Evolutionary conservation across 345 rosid species (phyloP).

Genomic region (Gossypium stocksii): DNA sequence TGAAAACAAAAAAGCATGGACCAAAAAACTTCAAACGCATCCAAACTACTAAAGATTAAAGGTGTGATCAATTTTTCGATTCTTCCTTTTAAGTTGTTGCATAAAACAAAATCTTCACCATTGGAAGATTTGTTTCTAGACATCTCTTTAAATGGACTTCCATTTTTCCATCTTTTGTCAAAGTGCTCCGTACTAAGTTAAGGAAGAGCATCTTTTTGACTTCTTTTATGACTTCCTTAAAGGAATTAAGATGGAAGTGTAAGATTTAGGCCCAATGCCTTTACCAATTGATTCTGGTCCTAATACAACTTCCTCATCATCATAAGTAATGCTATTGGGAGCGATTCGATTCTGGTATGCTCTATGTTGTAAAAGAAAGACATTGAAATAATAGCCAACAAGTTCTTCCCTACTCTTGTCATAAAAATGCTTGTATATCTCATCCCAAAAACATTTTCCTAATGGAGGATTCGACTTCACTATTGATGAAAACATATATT

Average conservation of each 20-base stretch:
- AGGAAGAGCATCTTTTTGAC: slow-evolving; percentile 15
- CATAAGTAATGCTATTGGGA: slow-evolving; percentile 52
- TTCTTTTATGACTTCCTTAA: slow-evolving; percentile 46
- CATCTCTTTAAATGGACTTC: neutral
- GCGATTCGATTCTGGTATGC: slow-evolving; percentile 59
- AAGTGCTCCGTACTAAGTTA: neutral
- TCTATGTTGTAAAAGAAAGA: slow-evolving; percentile 60
- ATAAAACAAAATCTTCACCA: neutral
- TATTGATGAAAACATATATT: slow-evolving; percentile 39
- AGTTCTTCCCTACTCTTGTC: slow-evolving; percentile 43
- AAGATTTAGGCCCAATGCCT: slow-evolving; percentile 25
- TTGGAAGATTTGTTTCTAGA: neutral
- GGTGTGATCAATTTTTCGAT: neutral
- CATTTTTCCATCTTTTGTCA: neutral
- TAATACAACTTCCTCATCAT: slow-evolving; percentile 40
- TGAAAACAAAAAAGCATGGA: neutral
- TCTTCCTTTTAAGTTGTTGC: neutral
- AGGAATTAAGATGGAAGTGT: slow-evolving; percentile 39
- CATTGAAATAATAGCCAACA: slow-evolving; percentile 74
- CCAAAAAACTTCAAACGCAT: slow-evolving; percentile 4
- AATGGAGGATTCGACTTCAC: slow-evolving; percentile 39
- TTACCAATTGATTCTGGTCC: slow-evolving; percentile 23
- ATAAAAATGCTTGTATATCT: slow-evolving; percentile 35
- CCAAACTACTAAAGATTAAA: neutral
- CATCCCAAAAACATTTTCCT: slow-evolving; percentile 41